phyloP scores from a whole-genome alignment of 805 yeast genomes.

The Nakazawaea wyomingensis region DNA sequence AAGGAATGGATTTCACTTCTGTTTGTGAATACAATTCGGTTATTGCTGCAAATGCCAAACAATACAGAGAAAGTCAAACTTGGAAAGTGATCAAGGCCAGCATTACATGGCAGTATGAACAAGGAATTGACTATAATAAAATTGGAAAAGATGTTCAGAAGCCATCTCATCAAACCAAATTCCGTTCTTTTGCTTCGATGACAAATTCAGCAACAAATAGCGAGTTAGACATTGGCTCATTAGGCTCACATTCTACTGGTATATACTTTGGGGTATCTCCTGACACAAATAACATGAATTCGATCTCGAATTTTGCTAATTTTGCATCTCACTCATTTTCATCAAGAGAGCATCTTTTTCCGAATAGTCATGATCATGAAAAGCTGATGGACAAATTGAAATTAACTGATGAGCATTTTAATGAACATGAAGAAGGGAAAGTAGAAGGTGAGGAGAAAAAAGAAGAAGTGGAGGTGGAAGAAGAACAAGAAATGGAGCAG shows the following conservation, averaged over 20 bases:
- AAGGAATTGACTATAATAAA: constrained; percentile 11
- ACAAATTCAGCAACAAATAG: constrained; percentile 10
- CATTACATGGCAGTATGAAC: constrained; percentile 28
- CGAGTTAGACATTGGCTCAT: constrained; percentile 13
- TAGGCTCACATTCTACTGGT: constrained; percentile 13
- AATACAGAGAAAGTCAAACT: constrained; percentile 52
- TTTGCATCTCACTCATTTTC: constrained; percentile 10
- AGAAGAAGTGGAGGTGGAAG: no score
- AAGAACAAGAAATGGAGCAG: not conserved
- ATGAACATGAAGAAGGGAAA: not conserved
- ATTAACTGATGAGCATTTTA: constrained; percentile 12
- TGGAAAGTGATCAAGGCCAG: constrained; percentile 57
- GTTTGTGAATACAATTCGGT: constrained; percentile 55
- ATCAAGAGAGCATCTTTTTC: not conserved
- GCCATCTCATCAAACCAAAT: not conserved
- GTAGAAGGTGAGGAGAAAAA: no score
- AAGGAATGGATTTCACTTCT: constrained; percentile 44
- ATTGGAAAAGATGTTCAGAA: constrained; percentile 4
- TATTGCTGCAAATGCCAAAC: constrained; percentile 46
- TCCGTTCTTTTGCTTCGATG: not conserved
- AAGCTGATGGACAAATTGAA: not conserved
- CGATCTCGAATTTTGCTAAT: not conserved
- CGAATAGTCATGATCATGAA: not conserved
- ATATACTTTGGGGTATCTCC: constrained; percentile 9
- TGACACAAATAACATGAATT: not conserved